A percentile compares a stretch with the other conserved stretches of the same genome.
phyloP scores from a whole-genome alignment of 2,329 filamentous ascomycete species.

The Dactylellina haptotyla region DNA sequence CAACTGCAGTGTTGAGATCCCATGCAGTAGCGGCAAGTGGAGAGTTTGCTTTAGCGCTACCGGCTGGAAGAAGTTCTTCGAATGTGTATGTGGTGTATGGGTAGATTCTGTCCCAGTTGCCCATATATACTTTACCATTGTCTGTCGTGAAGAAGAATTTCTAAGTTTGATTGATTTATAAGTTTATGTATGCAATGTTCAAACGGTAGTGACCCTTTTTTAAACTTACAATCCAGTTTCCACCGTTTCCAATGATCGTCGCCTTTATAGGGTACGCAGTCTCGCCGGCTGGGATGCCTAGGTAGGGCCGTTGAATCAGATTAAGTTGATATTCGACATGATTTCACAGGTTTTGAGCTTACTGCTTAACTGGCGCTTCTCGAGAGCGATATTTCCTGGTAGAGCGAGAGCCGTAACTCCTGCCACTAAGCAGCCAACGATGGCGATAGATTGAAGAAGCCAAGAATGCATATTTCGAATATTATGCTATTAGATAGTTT shows the following conservation, averaged over 20 bases:
- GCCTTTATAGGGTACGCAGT: slow-evolving; percentile 23
- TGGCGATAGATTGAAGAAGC: slow-evolving; percentile 2
- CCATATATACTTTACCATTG: slow-evolving; percentile 45
- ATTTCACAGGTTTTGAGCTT: background rate
- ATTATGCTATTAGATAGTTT: background rate
- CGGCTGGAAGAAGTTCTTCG: slow-evolving; percentile 30
- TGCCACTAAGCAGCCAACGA: slow-evolving; percentile 4
- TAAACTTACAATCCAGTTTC: slow-evolving; percentile 39
- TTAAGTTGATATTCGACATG: too few species aligned
- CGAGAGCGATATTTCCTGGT: background rate
- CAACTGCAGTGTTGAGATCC: slow-evolving; percentile 21
- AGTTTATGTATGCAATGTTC: background rate
- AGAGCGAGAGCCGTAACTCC: slow-evolving; percentile 1
- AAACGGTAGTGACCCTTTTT: background rate
- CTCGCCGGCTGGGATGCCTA: slow-evolving; percentile 26
- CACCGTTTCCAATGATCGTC: slow-evolving; percentile 7
- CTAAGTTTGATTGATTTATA: background rate
- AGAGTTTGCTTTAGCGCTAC: slow-evolving; percentile 21
- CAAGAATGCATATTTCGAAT: slow-evolving; percentile 6
- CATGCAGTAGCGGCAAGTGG: slow-evolving; percentile 24
- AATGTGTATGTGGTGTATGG: slow-evolving; percentile 7
- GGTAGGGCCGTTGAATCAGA: background rate
- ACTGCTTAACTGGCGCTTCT: slow-evolving; percentile 23
- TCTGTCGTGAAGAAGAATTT: slow-evolving; percentile 45
- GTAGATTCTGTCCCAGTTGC: background rate